Evolutionary conservation across 139 green algal genomes (phyloP).

Genomic region (Volvox africanus): DNA sequence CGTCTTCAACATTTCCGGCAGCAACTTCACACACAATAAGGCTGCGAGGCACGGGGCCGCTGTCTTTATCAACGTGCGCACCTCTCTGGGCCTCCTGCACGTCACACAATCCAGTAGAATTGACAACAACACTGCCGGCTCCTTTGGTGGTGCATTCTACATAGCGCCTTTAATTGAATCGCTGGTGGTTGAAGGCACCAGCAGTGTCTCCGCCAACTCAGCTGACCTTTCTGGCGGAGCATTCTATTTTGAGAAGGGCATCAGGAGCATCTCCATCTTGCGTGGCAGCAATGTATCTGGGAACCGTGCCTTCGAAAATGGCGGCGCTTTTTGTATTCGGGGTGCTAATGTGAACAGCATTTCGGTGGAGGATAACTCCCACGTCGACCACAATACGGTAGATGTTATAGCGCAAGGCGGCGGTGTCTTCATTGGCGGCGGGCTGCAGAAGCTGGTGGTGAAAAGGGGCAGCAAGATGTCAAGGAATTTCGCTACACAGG

Average conservation of each 20-base stretch:
- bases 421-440: background rate
- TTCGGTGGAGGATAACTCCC: background rate
- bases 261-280: background rate
- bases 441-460: background rate
- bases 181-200: background rate
- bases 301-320: background rate
- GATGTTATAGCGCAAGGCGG: background rate
- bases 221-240: background rate
- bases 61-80: too few species aligned
- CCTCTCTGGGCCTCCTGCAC: background rate
- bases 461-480: background rate
- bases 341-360: background rate
- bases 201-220: background rate
- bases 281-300: background rate
- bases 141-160: background rate
- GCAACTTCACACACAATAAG: background rate
- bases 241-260: background rate
- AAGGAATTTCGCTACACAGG: background rate
- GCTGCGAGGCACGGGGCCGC: background rate
- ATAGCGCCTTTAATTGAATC: background rate
- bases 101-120: background rate
- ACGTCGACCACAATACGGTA: background rate
- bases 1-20: background rate
- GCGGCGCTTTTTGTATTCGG: too few species aligned
- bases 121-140: background rate